Conservation (phyloP, 257 asterid species). For the Solanum verrucosum region DNA sequence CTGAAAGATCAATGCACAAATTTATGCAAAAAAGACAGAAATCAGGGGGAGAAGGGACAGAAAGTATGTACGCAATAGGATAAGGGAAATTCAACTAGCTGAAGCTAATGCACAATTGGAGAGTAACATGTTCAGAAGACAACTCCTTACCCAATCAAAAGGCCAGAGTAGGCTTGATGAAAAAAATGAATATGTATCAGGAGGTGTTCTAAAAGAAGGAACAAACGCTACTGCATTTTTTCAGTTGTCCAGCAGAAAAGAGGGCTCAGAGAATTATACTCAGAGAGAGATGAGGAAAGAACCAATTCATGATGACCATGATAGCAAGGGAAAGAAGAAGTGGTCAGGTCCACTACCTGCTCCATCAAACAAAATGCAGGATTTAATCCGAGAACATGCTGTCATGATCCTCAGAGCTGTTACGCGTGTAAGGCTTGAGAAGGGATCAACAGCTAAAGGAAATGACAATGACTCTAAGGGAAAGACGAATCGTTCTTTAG, state of each 20-base stretch:
- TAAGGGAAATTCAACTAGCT: neutral
- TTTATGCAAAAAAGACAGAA: neutral
- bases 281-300: neutral
- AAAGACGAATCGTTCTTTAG: neutral
- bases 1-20: neutral
- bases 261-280: neutral
- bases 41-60: neutral
- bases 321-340: neutral
- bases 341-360: neutral
- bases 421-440: neutral
- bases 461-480: neutral
- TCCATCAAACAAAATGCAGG: neutral
- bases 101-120: neutral
- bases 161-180: neutral
- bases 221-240: neutral
- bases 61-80: neutral
- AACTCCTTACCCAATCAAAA: neutral
- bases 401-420: neutral
- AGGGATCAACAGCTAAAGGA: neutral
- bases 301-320: neutral
- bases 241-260: neutral
- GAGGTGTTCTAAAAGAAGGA: neutral
- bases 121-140: neutral
- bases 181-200: neutral
- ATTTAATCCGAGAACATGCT: neutral